Evolutionary conservation across 2,329 filamentous ascomycete species (phyloP), one percentile per base, ranked within the genome.

Genomic region (Escovopsis sp.): DNA sequence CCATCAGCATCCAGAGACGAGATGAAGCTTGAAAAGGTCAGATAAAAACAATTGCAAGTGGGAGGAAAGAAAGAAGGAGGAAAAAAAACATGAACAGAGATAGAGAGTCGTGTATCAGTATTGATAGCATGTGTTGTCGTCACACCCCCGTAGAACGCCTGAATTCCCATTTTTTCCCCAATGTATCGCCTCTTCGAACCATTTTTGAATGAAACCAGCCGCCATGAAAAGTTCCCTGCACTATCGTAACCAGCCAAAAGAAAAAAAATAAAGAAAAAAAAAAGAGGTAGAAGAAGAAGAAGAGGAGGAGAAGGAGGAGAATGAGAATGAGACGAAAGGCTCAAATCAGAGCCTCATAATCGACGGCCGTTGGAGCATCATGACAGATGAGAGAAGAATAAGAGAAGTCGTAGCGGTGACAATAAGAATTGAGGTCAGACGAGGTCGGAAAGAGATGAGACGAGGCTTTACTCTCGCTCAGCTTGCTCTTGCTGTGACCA

Each of bases 191-290:
- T 35, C 33, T 39, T 36, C 34, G 15, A 36, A 10, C 34, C 34
- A 14, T 36, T 29, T 29, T 29, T 29, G 27, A 29, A 36, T 14
- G 15, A 15, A 14, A 35, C 13, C 30, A 20, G 39, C 37, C 37
- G 14, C 15, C 27, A 15, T 25, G 16, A 24, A 12, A 13, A 42
- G 42, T 36, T 44, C 34, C 32, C 39, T 33, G 33, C 43, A 37
- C 40, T 37, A 30, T 45, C 43, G 27, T 44, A 11, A 45, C 24
- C 16, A 27, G 39, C 39, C 15, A 38, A 36, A 20, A 29, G 27
- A 7, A 11, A 29, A 29, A 29, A 2, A 29, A 7, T 5, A 7
- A 29, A 7, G 8, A 11, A 7, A 11, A 29, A 11, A 38, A 39
- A 43, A 11, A 29, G 3, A 7, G 11, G 27, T 29, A 8, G 27